phyloP scores from a whole-genome alignment of 169 alveolate species.

The Babesia bovis region DNA sequence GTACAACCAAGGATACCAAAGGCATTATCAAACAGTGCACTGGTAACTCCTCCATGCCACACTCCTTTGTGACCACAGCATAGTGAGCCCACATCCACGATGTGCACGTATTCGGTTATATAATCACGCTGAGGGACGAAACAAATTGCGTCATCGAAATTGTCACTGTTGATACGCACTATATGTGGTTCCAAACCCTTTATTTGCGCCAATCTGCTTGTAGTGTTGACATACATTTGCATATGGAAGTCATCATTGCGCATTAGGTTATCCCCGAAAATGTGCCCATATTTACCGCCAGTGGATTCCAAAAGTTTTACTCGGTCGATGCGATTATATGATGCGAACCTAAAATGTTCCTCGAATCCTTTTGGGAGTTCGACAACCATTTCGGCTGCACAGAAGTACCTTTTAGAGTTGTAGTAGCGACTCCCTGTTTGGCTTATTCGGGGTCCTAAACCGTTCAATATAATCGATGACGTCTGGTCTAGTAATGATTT shows the following conservation, averaged over 20 bases:
- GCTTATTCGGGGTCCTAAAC: neutral
- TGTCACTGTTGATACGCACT: constrained; percentile 18
- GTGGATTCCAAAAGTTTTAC: constrained; percentile 30
- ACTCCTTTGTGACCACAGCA: constrained; percentile 69
- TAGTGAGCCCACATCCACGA: constrained; percentile 60
- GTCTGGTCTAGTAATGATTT: neutral
- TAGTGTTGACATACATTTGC: constrained; percentile 45
- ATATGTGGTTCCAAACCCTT: constrained; percentile 12
- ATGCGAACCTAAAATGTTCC: constrained; percentile 29
- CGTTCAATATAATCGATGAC: neutral
- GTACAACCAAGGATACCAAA: constrained; percentile 62
- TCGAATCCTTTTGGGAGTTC: constrained; percentile 36
- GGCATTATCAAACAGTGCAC: constrained; percentile 66
- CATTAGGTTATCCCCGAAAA: constrained; percentile 59
- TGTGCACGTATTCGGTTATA: constrained; percentile 30
- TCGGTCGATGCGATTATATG: constrained; percentile 28
- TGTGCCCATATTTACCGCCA: constrained; percentile 56
- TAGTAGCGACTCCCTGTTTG: neutral
- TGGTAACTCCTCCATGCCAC: constrained; percentile 71
- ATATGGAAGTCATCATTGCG: constrained; percentile 27
- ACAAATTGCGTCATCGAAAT: constrained; percentile 18
- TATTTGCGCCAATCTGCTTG: neutral
- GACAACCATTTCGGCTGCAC: neutral
- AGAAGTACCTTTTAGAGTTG: neutral
- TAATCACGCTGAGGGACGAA: constrained; percentile 15